Evolutionary conservation across 208 protist genomes (phyloP), one percentile per base, ranked within the genome.

Genomic region (Trypanosoma rangeli): DNA sequence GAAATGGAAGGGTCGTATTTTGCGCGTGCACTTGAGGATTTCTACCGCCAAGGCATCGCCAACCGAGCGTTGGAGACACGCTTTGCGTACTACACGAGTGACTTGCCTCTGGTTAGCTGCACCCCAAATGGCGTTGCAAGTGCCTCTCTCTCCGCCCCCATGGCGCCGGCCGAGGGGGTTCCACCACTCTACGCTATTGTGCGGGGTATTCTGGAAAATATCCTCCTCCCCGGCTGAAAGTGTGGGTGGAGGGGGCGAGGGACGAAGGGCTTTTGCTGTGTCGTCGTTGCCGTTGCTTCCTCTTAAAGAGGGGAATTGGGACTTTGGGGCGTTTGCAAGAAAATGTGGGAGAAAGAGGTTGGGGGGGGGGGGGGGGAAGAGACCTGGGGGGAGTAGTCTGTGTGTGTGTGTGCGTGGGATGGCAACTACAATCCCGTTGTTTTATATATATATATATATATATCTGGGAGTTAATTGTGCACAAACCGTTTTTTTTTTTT

Each of bases 1-100:
- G 92, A 96, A 76, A 96, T 96, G 92, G 89, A 96, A 78, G 89
- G 86, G 42, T 90, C 78, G 13, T 94, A 95, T 82, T 96, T 94
- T 77, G 89, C 87, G 3, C 81, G 89, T 7, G 86, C 88, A 42
- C 93, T 94, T 50, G 85, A 94, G 56, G 85, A 94, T 63, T 88
- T 90, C 49, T 87, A 88, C 60, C 85, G 86, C 3, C 86, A 89
- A 66, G 92, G 87, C 31, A 90, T 96, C 53, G 73, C 90, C 50
- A 66, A 84, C 49, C 65, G 61, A 12, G 65, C 82, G 39, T 73
- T 96, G 18, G 76, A 56, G 16, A 90, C 87, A 48, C 87, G 89
- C 50, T 95, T 95, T 68, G 82, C 86, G 29, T 96, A 95, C 85
- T 96, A 94, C 80, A 92, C 88, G 16, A 93, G 83, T 66, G 92